phyloP scores from a whole-genome alignment of 2,329 filamentous ascomycete genomes.

The Fusarium sp. region DNA sequence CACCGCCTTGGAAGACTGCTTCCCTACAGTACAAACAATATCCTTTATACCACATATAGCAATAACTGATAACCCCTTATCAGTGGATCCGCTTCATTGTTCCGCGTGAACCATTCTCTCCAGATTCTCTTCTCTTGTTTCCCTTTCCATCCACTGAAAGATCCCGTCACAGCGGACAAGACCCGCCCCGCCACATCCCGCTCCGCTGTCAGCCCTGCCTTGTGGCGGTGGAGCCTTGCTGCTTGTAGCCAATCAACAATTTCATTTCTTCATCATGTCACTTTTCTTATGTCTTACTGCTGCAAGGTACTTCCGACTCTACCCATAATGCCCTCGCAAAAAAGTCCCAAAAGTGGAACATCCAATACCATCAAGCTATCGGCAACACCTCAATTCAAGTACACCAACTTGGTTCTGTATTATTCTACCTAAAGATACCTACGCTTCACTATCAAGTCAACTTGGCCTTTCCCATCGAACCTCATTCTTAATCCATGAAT shows the following conservation, averaged over 20 bases:
- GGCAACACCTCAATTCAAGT: slow-evolving; percentile 4
- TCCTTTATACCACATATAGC: neutral
- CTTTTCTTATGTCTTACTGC: neutral
- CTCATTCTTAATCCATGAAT: slow-evolving; percentile 42
- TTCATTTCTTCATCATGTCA: slow-evolving; percentile 20
- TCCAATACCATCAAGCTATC: slow-evolving; percentile 27
- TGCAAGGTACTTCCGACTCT: slow-evolving; percentile 43
- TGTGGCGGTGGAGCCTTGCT: slow-evolving; percentile 33
- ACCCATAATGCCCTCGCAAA: slow-evolving; percentile 40
- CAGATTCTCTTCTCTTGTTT: slow-evolving; percentile 15
- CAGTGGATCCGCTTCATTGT: slow-evolving; percentile 23
- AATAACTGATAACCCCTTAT: slow-evolving; percentile 25
- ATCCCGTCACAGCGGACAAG: slow-evolving; percentile 29
- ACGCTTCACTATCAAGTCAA: neutral
- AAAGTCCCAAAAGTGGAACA: slow-evolving; percentile 42
- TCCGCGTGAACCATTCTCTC: slow-evolving; percentile 20
- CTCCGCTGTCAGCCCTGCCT: slow-evolving; percentile 36
- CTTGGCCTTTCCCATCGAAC: slow-evolving; percentile 1
- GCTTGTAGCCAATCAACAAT: slow-evolving; percentile 30
- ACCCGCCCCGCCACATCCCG: slow-evolving; percentile 47
- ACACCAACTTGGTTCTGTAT: slow-evolving; percentile 15
- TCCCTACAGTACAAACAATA: neutral
- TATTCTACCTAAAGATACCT: neutral
- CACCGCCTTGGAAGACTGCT: slow-evolving; percentile 13
- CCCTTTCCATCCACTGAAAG: slow-evolving; percentile 4